Evolutionary conservation across 306 rosid species (phyloP).

Genomic region (Rosa lucieae): DNA sequence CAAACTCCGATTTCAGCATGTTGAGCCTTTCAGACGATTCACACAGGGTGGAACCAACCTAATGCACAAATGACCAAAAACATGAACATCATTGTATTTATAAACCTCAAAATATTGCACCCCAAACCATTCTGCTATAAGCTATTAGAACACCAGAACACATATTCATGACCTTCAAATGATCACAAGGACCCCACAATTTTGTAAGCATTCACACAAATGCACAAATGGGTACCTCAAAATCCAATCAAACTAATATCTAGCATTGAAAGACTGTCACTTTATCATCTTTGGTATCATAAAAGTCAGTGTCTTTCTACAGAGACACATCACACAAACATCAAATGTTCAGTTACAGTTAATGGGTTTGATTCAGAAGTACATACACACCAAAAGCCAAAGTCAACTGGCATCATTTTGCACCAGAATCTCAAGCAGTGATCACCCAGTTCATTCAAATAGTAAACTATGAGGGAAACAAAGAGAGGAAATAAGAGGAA

Average conservation of each 20-base stretch:
- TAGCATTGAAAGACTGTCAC: background rate
- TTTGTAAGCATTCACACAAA: background rate
- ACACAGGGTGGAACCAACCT: slow-evolving; percentile 59
- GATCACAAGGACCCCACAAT: background rate
- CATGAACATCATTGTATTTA: slow-evolving; percentile 20
- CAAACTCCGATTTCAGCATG: slow-evolving; percentile 63
- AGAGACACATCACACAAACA: background rate
- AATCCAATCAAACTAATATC: background rate
- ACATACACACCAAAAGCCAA: background rate
- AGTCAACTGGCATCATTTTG: slow-evolving; percentile 11
- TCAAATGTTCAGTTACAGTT: background rate
- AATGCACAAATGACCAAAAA: slow-evolving; percentile 13
- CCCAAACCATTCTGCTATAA: background rate
- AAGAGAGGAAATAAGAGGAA: background rate
- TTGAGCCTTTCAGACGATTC: slow-evolving; percentile 68
- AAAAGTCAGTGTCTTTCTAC: background rate
- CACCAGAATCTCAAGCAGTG: background rate
- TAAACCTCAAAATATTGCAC: background rate
- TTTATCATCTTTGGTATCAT: background rate
- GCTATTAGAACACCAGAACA: background rate
- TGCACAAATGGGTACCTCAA: slow-evolving; percentile 4
- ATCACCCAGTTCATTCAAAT: background rate
- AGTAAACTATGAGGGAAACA: slow-evolving; percentile 13
- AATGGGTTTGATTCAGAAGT: slow-evolving; percentile 6
- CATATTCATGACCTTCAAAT: background rate